Conservation (phyloP, 2,329 filamentous ascomycete genomes). For the Pyricularia sp. region DNA sequence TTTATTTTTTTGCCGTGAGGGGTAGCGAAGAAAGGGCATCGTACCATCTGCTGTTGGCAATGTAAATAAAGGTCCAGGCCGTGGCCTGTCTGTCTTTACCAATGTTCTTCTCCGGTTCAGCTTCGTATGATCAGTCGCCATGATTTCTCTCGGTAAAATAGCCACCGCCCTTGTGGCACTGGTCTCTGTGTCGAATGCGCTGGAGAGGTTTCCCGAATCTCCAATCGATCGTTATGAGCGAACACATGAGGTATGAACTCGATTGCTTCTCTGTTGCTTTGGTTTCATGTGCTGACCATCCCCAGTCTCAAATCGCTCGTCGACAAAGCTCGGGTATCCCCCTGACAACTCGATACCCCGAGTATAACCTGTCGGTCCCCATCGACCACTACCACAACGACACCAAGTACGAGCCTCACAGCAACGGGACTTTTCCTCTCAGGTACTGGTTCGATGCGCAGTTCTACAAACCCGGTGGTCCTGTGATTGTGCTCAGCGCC, state of each 20-base stretch:
- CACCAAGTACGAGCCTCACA: conserved; percentile 63
- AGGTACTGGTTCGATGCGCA: conserved; percentile 75
- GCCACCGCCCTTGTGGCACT: background rate
- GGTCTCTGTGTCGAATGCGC: background rate
- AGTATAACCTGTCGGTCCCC: conserved; percentile 31
- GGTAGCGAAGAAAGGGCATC: background rate
- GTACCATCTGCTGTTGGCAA: background rate
- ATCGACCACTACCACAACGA: conserved; percentile 81
- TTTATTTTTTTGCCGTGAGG: background rate
- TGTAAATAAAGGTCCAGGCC: background rate
- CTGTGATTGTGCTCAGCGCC: conserved; percentile 62
- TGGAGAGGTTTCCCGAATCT: background rate
- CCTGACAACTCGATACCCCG: conserved; percentile 18
- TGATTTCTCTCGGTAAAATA: background rate
- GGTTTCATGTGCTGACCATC: background rate
- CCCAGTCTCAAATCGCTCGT: background rate
- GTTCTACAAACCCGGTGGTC: conserved; percentile 64
- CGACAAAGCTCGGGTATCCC: background rate
- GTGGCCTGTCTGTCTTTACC: background rate
- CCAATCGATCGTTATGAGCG: background rate
- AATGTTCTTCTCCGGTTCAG: background rate
- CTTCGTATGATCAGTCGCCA: background rate
- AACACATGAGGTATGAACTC: background rate
- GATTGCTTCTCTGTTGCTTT: background rate
- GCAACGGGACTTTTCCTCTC: conserved; percentile 51